A percentile compares a stretch with the other conserved stretches of the same genome.
Evolutionary conservation across 371 early-diverging fungal species (phyloP).

Genomic region (Syncephalastrum monosporum): DNA sequence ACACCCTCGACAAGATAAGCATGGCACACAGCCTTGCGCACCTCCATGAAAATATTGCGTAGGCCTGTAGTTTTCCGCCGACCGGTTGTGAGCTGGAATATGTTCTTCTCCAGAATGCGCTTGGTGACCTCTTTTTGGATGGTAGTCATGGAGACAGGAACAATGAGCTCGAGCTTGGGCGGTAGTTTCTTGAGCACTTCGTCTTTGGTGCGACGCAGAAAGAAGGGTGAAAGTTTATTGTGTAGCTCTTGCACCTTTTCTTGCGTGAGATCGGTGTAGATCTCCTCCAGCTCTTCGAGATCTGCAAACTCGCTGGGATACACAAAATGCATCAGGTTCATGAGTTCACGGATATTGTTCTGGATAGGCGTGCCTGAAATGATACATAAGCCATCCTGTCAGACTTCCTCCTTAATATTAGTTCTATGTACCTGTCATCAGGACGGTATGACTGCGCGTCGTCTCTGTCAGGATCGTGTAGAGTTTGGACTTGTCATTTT

Average conservation of each 20-base stretch:
- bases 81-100: constrained; percentile 30
- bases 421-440: constrained; percentile 59
- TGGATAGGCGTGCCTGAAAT: constrained; percentile 72
- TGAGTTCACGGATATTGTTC: constrained; percentile 73
- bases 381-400: not conserved
- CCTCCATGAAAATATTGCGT: constrained; percentile 59
- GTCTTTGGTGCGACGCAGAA: constrained; percentile 90
- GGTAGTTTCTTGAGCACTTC: constrained; percentile 85
- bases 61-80: constrained; percentile 41
- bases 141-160: constrained; percentile 78
- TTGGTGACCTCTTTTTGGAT: constrained; percentile 83
- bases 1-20: constrained; percentile 68
- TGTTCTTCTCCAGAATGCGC: constrained; percentile 56
- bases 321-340: constrained; percentile 79
- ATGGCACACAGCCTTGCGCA: constrained; percentile 75
- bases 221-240: constrained; percentile 70
- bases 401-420: too few species aligned
- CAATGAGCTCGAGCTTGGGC: constrained; percentile 84
- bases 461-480: constrained; percentile 61
- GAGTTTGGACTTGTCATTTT: constrained; percentile 71
- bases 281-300: constrained; percentile 47
- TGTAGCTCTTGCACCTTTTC: constrained; percentile 40
- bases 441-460: constrained; percentile 54
- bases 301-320: constrained; percentile 51
- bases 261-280: constrained; percentile 52